phyloP scores from a whole-genome alignment of 257 asterid genomes.

The Asclepias syriaca region DNA sequence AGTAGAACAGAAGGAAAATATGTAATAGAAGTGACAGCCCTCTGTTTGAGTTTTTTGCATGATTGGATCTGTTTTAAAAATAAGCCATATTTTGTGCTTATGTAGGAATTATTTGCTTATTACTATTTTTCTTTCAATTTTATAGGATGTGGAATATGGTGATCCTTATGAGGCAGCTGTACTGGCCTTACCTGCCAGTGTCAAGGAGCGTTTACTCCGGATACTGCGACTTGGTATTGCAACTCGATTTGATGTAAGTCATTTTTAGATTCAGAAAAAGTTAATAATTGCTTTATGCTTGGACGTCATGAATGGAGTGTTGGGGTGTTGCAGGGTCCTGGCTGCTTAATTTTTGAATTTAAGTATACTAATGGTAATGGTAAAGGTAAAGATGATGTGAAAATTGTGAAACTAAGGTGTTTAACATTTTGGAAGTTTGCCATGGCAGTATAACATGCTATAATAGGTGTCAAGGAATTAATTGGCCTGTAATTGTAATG shows the following conservation, averaged over 20 bases:
- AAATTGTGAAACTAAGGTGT: neutral
- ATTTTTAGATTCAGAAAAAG: neutral
- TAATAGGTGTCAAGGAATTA: neutral
- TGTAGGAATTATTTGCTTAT: neutral
- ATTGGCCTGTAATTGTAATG: neutral
- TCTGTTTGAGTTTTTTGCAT: constrained; percentile 3
- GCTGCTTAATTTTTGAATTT: neutral
- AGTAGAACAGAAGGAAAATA: neutral
- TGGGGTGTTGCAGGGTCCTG: neutral
- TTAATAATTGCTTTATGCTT: neutral
- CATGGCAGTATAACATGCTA: neutral
- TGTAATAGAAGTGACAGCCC: neutral
- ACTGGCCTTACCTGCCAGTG: constrained; percentile 60
- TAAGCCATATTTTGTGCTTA: neutral
- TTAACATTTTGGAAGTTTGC: neutral
- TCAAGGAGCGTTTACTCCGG: constrained; percentile 84
- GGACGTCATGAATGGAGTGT: neutral
- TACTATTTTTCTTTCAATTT: neutral
- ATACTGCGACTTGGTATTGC: constrained; percentile 88
- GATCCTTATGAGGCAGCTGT: constrained; percentile 90
- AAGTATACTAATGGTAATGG: neutral
- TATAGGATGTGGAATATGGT: constrained; percentile 39
- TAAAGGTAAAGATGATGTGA: neutral
- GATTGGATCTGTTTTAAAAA: neutral
- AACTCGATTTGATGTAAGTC: constrained; percentile 79